Percentiles rank a stretch among this genome's conserved stretches.
Evolutionary conservation across 2,329 filamentous ascomycete genomes (phyloP).

Genomic region (Penicillium nordicum): DNA sequence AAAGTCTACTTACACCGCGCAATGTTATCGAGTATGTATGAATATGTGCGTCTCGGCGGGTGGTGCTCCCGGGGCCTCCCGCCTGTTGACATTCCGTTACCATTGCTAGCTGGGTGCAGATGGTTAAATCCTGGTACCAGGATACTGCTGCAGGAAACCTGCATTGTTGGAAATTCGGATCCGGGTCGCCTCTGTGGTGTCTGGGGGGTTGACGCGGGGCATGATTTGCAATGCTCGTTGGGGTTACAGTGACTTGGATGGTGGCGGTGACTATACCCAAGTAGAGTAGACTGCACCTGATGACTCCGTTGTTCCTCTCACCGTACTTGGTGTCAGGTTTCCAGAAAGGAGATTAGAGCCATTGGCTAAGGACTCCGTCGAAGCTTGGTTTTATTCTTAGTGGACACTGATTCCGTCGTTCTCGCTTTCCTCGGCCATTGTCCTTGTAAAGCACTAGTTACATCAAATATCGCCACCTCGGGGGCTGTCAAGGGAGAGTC

Average conservation of each 20-base stretch:
- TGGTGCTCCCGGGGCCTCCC: neutral
- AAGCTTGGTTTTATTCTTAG: neutral
- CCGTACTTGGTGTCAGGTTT: neutral
- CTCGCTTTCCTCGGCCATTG: neutral
- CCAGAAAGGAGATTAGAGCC: neutral
- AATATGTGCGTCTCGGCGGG: neutral
- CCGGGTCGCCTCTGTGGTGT: neutral
- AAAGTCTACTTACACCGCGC: neutral
- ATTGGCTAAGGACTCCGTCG: neutral
- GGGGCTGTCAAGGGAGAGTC: neutral
- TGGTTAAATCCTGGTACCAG: slow-evolving; percentile 7
- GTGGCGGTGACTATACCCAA: slow-evolving; percentile 2
- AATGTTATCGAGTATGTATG: neutral
- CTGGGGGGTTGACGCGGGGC: neutral
- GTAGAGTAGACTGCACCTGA: neutral
- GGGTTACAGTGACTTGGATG: neutral
- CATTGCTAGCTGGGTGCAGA: slow-evolving; percentile 8
- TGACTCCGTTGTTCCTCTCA: neutral
- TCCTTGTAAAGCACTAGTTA: neutral
- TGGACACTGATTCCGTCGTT: neutral
- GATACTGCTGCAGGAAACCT: slow-evolving; percentile 10
- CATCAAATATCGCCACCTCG: neutral
- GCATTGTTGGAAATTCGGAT: slow-evolving; percentile 10
- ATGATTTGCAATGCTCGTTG: neutral
- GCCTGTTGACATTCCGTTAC: slow-evolving; percentile 4